Percentiles rank a stretch among this genome's conserved stretches.
These are phyloP conservation scores for Diaporthe aspalathi DNA, from an alignment of 2,329 filamentous ascomycete genomes.

Conservation along the genomic window DNA sequence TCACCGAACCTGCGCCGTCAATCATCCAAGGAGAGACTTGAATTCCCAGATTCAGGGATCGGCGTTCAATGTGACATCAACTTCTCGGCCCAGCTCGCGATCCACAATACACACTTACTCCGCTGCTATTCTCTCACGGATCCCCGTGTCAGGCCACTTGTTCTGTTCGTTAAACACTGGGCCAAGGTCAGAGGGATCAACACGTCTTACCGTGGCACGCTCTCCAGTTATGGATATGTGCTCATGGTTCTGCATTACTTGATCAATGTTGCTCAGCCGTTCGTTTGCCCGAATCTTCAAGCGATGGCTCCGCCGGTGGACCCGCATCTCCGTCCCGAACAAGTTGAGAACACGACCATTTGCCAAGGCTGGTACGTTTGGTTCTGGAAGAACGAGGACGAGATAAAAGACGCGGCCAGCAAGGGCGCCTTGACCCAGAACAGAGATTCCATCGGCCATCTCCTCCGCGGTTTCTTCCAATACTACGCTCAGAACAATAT, in stretches of 20 bases:
- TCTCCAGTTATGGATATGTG: conserved; percentile 92
- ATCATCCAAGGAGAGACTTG: conserved; percentile 70
- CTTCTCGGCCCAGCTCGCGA: conserved; percentile 84
- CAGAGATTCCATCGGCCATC: conserved; percentile 72
- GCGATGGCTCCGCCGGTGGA: conserved; percentile 59
- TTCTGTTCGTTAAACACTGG: conserved; percentile 92
- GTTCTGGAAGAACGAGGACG: conserved; percentile 81
- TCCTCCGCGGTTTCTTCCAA: conserved; percentile 87
- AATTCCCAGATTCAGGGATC: conserved; percentile 80
- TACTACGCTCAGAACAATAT: conserved; percentile 77
- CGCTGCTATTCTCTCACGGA: conserved; percentile 87
- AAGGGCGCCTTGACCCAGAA: conserved; percentile 74
- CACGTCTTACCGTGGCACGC: conserved; percentile 84
- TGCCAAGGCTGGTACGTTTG: conserved; percentile 77
- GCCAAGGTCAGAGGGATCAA: conserved; percentile 88
- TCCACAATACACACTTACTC: conserved; percentile 86
- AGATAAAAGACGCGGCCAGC: conserved; percentile 71
- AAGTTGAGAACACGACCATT: conserved; percentile 53
- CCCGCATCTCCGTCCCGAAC: conserved; percentile 51
- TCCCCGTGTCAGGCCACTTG: conserved; percentile 78
- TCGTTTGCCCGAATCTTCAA: conserved; percentile 88
- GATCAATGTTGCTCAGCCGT: conserved; percentile 82
- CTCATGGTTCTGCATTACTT: conserved; percentile 93
- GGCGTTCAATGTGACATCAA: conserved; percentile 95
- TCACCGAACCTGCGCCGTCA: conserved; percentile 64